Conservation (phyloP, 2,329 filamentous ascomycete species). For the Chaetomiaceae sp. region DNA sequence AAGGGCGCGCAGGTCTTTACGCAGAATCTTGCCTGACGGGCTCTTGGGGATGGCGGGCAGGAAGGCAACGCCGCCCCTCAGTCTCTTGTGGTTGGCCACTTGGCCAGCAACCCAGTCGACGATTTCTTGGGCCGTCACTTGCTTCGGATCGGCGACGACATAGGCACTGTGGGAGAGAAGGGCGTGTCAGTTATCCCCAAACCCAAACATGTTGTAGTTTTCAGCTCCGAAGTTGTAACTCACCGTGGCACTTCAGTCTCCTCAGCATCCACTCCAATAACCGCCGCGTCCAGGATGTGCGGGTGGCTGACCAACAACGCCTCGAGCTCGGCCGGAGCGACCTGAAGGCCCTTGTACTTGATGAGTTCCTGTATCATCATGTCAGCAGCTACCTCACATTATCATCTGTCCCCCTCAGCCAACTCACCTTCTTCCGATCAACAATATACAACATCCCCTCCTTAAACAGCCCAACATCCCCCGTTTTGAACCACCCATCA, state of each 20-base stretch:
- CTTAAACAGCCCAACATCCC: constrained; percentile 71
- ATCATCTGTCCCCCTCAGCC: too few species aligned
- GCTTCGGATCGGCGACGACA: constrained; percentile 23
- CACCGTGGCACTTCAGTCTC: constrained; percentile 49
- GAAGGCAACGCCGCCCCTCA: constrained; percentile 41
- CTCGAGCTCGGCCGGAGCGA: constrained; percentile 62
- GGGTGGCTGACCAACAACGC: constrained; percentile 39
- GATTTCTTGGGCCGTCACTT: constrained; percentile 21
- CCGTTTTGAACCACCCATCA: constrained; percentile 68
- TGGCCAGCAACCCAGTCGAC: constrained; percentile 26
- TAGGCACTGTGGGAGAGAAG: constrained; percentile 17
- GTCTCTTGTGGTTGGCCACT: constrained; percentile 27
- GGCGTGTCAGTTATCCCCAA: not conserved
- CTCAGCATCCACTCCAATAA: constrained; percentile 51
- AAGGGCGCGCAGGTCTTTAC: constrained; percentile 48
- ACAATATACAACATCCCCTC: constrained; percentile 70
- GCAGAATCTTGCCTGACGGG: constrained; percentile 59
- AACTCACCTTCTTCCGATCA: constrained; percentile 63
- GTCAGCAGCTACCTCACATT: constrained; percentile 5
- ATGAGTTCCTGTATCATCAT: constrained; percentile 54
- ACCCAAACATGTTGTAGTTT: too few species aligned
- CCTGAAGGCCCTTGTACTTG: constrained; percentile 60
- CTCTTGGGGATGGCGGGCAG: constrained; percentile 57
- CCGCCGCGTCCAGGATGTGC: constrained; percentile 52
- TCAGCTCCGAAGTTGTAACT: constrained; percentile 29